phyloP scores from a whole-genome alignment of 2,329 filamentous ascomycete genomes.

The Raffaelea albimanens region DNA sequence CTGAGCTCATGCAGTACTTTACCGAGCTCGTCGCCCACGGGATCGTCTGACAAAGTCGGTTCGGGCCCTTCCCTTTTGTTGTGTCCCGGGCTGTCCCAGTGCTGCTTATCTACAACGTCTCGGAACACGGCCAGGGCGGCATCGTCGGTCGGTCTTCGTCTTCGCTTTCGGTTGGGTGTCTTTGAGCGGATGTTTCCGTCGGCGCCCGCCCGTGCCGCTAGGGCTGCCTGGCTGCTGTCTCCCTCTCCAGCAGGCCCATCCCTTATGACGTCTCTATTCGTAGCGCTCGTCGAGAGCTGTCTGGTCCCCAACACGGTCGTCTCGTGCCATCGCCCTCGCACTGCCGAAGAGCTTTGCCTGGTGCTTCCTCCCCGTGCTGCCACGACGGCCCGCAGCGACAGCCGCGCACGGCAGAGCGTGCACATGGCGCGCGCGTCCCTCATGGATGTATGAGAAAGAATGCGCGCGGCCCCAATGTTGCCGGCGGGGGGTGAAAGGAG shows the following conservation, averaged over 20 bases:
- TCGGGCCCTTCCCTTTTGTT: too few relatives aligned
- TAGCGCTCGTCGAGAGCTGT: not conserved
- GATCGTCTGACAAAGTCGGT: not conserved
- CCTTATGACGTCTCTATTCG: not conserved
- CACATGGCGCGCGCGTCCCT: slow-evolving; percentile 12
- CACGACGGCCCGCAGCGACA: not conserved
- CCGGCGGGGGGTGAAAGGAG: not conserved
- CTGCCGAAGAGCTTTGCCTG: not conserved
- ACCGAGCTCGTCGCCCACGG: not conserved
- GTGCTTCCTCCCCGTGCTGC: not conserved
- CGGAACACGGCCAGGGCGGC: slow-evolving; percentile 14
- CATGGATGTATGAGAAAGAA: slow-evolving; percentile 8
- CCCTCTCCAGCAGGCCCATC: too few relatives aligned
- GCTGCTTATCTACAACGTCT: slow-evolving; percentile 11
- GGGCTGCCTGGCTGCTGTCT: too few relatives aligned
- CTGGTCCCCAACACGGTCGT: not conserved
- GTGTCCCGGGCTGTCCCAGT: not conserved
- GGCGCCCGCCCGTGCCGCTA: too few relatives aligned
- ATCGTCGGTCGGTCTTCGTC: slow-evolving; percentile 4
- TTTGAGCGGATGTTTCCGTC: too few relatives aligned
- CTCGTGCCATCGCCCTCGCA: slow-evolving; percentile 7
- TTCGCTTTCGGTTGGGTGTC: not conserved
- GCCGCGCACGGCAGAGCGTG: slow-evolving; percentile 11
- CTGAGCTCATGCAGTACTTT: not conserved
- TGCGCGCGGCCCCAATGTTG: not conserved